Evolutionary conservation across 2,329 filamentous ascomycete genomes (phyloP).

Genomic region (Chrysoporthe austroafricana): DNA sequence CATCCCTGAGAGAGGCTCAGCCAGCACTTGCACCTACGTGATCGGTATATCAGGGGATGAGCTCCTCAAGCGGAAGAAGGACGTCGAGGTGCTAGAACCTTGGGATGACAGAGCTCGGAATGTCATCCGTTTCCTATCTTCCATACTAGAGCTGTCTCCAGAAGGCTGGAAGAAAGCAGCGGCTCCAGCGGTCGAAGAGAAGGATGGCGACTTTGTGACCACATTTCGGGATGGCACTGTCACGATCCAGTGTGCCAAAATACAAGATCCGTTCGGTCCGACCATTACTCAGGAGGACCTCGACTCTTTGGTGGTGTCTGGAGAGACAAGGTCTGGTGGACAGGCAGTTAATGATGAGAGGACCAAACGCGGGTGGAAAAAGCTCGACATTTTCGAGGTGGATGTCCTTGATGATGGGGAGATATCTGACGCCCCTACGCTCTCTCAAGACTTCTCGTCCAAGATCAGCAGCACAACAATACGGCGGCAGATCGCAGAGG

Average conservation of each 20-base stretch:
- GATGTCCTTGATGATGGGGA: slow-evolving; percentile 78
- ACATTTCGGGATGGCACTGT: slow-evolving; percentile 63
- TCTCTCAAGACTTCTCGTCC: slow-evolving; percentile 67
- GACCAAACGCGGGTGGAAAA: slow-evolving; percentile 72
- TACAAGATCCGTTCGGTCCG: slow-evolving; percentile 87
- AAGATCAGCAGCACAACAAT: slow-evolving; percentile 96
- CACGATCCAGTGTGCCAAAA: slow-evolving; percentile 77
- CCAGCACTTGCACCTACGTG: slow-evolving; percentile 62
- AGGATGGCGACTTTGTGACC: slow-evolving; percentile 54
- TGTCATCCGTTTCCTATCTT: slow-evolving; percentile 74
- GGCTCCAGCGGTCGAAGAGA: slow-evolving; percentile 40
- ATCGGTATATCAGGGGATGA: slow-evolving; percentile 89
- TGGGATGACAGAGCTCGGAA: slow-evolving; percentile 76
- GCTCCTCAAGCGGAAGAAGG: slow-evolving; percentile 87
- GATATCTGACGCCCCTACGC: slow-evolving; percentile 46
- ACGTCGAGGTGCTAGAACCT: slow-evolving; percentile 75
- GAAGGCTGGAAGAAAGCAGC: slow-evolving; percentile 49
- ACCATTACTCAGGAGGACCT: slow-evolving; percentile 83
- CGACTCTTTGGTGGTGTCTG: slow-evolving; percentile 81
- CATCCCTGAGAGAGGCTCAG: slow-evolving; percentile 46
- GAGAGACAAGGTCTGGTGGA: slow-evolving; percentile 84
- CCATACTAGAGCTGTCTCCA: slow-evolving; percentile 53
- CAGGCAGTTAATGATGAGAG: slow-evolving; percentile 85
- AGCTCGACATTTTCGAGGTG: slow-evolving; percentile 82
- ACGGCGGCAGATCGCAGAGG: slow-evolving; percentile 52